Evolutionary conservation across 75 land plant genomes (phyloP), one percentile per base, ranked within the genome.

Genomic region (Chamaecyparis obtusa): DNA sequence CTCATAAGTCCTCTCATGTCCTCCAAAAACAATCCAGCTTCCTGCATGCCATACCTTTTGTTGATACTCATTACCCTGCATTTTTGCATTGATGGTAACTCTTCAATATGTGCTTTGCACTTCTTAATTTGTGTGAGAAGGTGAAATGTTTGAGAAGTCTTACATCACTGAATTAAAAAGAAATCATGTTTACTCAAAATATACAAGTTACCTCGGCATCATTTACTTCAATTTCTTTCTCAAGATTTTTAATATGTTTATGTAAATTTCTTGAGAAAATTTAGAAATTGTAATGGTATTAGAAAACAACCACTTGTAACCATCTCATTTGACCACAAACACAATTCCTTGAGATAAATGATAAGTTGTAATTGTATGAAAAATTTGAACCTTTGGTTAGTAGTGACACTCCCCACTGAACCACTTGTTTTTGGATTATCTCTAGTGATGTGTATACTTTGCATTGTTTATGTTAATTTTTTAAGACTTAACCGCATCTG

Each of bases 31-130:
- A 35, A 35, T 85, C 27, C 86, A 85, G 77, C 30, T 15, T 44
- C 79, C 69, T 24, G 67, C 33, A 30, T 19, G 75, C n/a, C 81
- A 3, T 89, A 98, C 99, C 96, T 94, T 97, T 85, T 95, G 94
- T 88, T 97, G 95, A 83, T 95, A 91, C 30, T 98, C 97, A 85
- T 87, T 64, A 43, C 95, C 96, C 88, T 98, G 99, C 67, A 94
- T 94, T 84, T 95, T 96, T 35, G 98, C 98, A 88, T 94, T 96
- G 86, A 92, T 84, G 48, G 94, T 89, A 98, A 88, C 84, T 98
- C 99, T 57, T 94, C 89, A 3, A 97, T 95, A 81, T 97, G 96
- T 15, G 91, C 87, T 88, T 94, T 95, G 82, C 88, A 91, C 72
- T 91, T 93, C 60, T 88, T 76, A 51, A 98, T 94, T 99, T 98